Evolutionary conservation across 495 filamentous ascomycete genomes (phyloP).

Genomic region (Talaromyces adpressus): DNA sequence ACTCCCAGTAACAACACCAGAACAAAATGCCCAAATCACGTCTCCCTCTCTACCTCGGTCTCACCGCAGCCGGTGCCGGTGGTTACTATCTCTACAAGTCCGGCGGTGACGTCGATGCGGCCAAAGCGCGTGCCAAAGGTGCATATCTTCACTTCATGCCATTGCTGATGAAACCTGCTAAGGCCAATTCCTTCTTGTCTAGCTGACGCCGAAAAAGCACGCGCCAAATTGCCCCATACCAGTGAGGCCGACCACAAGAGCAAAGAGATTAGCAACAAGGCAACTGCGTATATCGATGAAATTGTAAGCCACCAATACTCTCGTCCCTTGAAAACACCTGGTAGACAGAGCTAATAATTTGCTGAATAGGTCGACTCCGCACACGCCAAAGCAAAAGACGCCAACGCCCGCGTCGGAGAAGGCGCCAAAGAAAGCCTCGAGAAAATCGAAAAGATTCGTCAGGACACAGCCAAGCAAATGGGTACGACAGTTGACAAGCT

Average conservation of each 20-base stretch:
- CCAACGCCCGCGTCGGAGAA: slow-evolving; percentile 51
- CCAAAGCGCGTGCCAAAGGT: slow-evolving; percentile 81
- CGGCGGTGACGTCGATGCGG: slow-evolving; percentile 73
- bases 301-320: slow-evolving; percentile 33
- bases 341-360: slow-evolving; percentile 1
- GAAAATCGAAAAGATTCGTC: slow-evolving; percentile 58
- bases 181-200: background rate
- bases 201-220: slow-evolving; percentile 54
- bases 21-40: slow-evolving; percentile 43
- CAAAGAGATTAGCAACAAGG: slow-evolving; percentile 43
- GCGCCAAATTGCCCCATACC: slow-evolving; percentile 48
- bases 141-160: background rate
- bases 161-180: background rate
- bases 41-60: slow-evolving; percentile 49
- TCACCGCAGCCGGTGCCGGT: slow-evolving; percentile 56
- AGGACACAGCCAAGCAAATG: slow-evolving; percentile 29
- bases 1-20: background rate
- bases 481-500: slow-evolving; percentile 37
- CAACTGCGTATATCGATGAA: slow-evolving; percentile 47
- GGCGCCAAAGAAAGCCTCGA: slow-evolving; percentile 52
- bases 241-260: slow-evolving; percentile 44
- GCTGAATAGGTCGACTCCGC: slow-evolving; percentile 51
- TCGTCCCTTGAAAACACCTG: no score
- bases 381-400: slow-evolving; percentile 49
- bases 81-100: slow-evolving; percentile 92